These are phyloP conservation scores for Raphanus raphanistrum DNA, from an alignment of 345 rosid species.

Conservation along the genomic window DNA sequence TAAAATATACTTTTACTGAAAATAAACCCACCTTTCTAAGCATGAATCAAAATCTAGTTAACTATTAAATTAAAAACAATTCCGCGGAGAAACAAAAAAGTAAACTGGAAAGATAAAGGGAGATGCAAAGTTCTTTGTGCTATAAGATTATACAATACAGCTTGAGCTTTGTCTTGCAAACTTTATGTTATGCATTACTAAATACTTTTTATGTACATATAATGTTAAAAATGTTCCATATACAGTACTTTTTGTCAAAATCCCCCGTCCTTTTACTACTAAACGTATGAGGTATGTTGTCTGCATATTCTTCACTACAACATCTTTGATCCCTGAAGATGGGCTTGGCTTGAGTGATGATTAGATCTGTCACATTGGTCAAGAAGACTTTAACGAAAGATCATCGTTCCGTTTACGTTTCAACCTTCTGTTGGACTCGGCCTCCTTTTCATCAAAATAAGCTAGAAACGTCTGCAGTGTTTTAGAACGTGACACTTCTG, in stretches of 20 bases:
- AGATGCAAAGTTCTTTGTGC: background rate
- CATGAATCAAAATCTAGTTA: no score
- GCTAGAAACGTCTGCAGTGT: slow-evolving; percentile 65
- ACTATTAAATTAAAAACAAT: background rate
- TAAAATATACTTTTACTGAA: no score
- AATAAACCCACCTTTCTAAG: no score
- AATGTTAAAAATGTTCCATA: background rate
- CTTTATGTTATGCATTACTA: background rate
- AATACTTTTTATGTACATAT: background rate
- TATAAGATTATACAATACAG: slow-evolving; percentile 10
- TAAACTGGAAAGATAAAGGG: background rate
- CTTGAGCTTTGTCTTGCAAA: slow-evolving; percentile 17
- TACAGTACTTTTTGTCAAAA: slow-evolving; percentile 22
- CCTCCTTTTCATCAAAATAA: slow-evolving; percentile 64
- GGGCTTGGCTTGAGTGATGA: background rate
- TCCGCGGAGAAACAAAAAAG: background rate
- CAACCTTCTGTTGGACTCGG: slow-evolving; percentile 41
- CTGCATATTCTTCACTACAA: background rate
- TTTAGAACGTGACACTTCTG: slow-evolving; percentile 43
- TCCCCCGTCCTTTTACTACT: background rate
- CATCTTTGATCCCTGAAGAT: background rate
- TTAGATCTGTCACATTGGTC: slow-evolving; percentile 24
- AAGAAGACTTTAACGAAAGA: slow-evolving; percentile 26
- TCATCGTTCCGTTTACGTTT: slow-evolving; percentile 65
- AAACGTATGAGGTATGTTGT: slow-evolving; percentile 8